phyloP scores from a whole-genome alignment of 2,329 filamentous ascomycete species.

The Fonsecaea multimorphosa region DNA sequence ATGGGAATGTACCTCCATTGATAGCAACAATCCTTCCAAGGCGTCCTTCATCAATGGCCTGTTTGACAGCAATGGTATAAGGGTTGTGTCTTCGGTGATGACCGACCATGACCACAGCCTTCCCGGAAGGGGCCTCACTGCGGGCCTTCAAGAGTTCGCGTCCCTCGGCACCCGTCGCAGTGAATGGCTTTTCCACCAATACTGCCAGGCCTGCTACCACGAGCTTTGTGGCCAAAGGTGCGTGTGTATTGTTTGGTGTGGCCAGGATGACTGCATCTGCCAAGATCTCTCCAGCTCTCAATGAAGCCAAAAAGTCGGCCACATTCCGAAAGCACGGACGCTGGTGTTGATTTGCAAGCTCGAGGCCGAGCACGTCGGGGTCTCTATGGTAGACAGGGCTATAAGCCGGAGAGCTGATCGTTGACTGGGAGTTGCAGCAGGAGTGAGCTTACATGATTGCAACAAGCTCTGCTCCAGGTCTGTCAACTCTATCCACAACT shows the following conservation, averaged over 20 bases:
- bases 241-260: constrained; percentile 33
- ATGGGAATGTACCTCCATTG: constrained; percentile 14
- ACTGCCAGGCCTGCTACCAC: constrained; percentile 24
- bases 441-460: constrained; percentile 3
- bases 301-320: background rate
- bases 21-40: constrained; percentile 28
- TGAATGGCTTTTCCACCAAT: constrained; percentile 35
- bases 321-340: background rate
- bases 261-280: constrained; percentile 28
- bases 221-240: constrained; percentile 20
- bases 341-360: background rate
- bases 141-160: background rate
- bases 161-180: constrained; percentile 1
- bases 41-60: constrained; percentile 12
- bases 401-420: no score
- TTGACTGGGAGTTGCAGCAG: background rate
- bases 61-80: constrained; percentile 27
- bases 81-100: constrained; percentile 33
- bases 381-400: background rate
- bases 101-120: constrained; percentile 26
- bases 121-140: background rate
- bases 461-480: background rate
- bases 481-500: background rate
- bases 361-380: background rate
- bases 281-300: background rate